These are phyloP conservation scores for Metschnikowia gelsemii DNA, from an alignment of 805 yeast species.

Conservation along the genomic window DNA sequence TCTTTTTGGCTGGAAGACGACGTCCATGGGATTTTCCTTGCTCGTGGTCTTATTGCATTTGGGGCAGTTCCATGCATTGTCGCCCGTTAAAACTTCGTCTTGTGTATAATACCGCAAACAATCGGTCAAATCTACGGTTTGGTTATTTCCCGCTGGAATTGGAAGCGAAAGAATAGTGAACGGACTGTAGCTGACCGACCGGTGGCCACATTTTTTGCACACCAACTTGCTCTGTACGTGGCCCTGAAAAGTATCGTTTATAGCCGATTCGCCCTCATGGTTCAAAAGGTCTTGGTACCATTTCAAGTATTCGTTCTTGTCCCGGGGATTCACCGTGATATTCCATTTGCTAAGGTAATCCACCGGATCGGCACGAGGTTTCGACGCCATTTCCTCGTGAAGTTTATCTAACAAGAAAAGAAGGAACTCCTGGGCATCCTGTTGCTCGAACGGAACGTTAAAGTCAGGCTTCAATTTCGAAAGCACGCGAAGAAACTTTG, in stretches of 20 bases:
- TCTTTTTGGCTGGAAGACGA: conserved; percentile 37
- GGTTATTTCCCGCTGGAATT: conserved; percentile 39
- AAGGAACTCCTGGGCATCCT: conserved; percentile 77
- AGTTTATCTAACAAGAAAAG: conserved; percentile 63
- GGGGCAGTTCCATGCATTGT: conserved; percentile 85
- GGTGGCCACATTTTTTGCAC: conserved; percentile 65
- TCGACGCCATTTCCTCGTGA: conserved; percentile 59
- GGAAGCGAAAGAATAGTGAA: conserved; percentile 64
- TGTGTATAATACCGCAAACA: conserved; percentile 60
- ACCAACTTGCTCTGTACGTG: conserved; percentile 63
- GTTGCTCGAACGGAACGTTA: conserved; percentile 71
- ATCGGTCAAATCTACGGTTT: conserved; percentile 51
- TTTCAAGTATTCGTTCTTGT: conserved; percentile 52
- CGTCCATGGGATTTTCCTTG: conserved; percentile 19
- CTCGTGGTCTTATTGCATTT: conserved; percentile 46
- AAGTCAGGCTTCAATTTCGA: conserved; percentile 61
- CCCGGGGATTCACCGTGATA: conserved; percentile 30
- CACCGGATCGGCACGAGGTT: conserved; percentile 18
- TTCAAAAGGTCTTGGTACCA: conserved; percentile 58
- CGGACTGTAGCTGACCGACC: conserved; percentile 58
- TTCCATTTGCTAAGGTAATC: conserved; percentile 33
- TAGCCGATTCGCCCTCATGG: conserved; percentile 64
- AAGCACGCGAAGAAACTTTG: conserved; percentile 55
- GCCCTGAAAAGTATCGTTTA: conserved; percentile 68
- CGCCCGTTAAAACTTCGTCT: conserved; percentile 67